Evolutionary conservation across 2,329 filamentous ascomycete species (phyloP).

Genomic region (Chrysoporthe austroafricana): DNA sequence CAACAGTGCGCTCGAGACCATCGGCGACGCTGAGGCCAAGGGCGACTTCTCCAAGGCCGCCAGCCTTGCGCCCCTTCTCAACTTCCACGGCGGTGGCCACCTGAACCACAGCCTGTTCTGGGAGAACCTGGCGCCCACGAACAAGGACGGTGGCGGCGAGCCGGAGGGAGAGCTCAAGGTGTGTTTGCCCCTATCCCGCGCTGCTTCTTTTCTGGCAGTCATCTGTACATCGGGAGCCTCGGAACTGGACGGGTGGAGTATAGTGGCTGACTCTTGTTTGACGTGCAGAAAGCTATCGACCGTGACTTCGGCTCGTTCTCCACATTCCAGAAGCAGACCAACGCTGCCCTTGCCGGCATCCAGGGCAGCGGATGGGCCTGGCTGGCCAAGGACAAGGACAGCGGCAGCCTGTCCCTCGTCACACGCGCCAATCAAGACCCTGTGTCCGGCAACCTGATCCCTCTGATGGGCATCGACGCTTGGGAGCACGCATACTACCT

Average conservation of each 20-base stretch:
- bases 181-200: slow-evolving; percentile 22
- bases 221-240: background rate
- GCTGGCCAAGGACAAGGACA: slow-evolving; percentile 74
- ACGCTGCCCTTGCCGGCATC: slow-evolving; percentile 70
- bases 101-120: slow-evolving; percentile 94
- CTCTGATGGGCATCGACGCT: slow-evolving; percentile 86
- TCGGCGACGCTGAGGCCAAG: slow-evolving; percentile 64
- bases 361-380: slow-evolving; percentile 92
- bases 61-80: slow-evolving; percentile 60
- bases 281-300: slow-evolving; percentile 59
- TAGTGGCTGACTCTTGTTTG: background rate
- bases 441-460: slow-evolving; percentile 79
- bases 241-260: slow-evolving; percentile 33
- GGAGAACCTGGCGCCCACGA: slow-evolving; percentile 77
- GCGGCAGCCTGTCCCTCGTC: slow-evolving; percentile 64
- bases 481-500: slow-evolving; percentile 98
- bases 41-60: slow-evolving; percentile 60
- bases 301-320: slow-evolving; percentile 70
- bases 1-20: slow-evolving; percentile 66
- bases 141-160: slow-evolving; percentile 64
- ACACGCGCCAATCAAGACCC: slow-evolving; percentile 88
- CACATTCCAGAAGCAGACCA: slow-evolving; percentile 68
- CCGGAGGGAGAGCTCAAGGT: slow-evolving; percentile 64
- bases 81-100: slow-evolving; percentile 90
- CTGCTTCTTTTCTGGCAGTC: background rate